A percentile compares a stretch with the other conserved stretches of the same genome.
Evolutionary conservation across 2,329 filamentous ascomycete species (phyloP).

Genomic region (Fragosphaeria purpurea): DNA sequence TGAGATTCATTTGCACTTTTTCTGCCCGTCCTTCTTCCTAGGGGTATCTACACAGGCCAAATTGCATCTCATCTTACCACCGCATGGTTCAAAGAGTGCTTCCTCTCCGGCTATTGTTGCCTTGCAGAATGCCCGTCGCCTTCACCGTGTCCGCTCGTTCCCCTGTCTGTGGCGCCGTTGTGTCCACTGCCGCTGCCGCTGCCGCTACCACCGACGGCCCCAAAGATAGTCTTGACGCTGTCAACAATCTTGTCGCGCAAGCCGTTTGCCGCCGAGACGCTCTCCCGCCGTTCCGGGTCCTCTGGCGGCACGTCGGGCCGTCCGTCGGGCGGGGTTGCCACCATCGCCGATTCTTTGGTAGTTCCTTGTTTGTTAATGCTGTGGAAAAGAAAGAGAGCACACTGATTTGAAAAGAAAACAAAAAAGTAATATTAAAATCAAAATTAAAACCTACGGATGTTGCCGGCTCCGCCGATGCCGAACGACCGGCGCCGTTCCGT

Average conservation of each 20-base stretch:
- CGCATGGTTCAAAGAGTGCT: background rate
- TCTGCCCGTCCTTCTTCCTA: too few species aligned
- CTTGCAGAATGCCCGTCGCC: too few species aligned
- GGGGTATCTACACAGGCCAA: too few species aligned
- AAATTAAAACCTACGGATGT: constrained; percentile 5
- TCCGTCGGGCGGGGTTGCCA: background rate
- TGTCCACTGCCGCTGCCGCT: background rate
- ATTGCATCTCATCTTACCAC: too few species aligned
- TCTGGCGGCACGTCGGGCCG: background rate
- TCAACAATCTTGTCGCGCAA: constrained; percentile 5
- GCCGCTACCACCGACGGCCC: too few species aligned
- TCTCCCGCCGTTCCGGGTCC: background rate
- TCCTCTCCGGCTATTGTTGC: too few species aligned
- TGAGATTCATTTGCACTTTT: too few species aligned
- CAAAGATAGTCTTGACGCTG: constrained; percentile 4
- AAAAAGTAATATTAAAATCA: background rate
- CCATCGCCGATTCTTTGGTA: constrained; percentile 2
- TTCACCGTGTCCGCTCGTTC: too few species aligned
- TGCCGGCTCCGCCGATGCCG: constrained; percentile 11
- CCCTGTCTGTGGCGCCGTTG: background rate
- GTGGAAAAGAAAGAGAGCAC: too few species aligned
- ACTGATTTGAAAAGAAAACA: background rate
- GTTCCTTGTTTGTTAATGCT: background rate
- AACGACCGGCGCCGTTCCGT: constrained; percentile 7
- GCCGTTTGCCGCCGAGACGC: constrained; percentile 4